phyloP scores from a whole-genome alignment of 2,329 filamentous ascomycete species.

The Beauveria sp. region DNA sequence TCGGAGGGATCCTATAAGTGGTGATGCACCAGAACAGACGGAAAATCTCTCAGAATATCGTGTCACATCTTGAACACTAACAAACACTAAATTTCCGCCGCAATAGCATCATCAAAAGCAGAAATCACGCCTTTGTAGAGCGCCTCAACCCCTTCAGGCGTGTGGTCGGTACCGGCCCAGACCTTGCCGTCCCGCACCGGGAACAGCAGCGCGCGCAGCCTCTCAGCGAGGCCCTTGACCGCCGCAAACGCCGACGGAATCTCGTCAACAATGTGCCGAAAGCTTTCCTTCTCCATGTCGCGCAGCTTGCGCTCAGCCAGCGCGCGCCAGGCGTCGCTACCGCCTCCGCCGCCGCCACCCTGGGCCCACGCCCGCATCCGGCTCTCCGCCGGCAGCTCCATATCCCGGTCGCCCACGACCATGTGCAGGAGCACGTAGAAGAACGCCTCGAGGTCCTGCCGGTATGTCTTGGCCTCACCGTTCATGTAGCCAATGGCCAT shows the following conservation, averaged over 20 bases:
- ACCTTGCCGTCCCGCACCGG: not conserved
- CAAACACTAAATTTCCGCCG: not conserved
- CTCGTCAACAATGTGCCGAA: not conserved
- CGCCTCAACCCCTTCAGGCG: constrained; percentile 17
- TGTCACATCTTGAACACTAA: too few species aligned
- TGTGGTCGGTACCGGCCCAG: constrained; percentile 26
- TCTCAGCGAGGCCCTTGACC: not conserved
- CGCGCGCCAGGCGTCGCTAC: not conserved
- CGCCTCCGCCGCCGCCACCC: not conserved
- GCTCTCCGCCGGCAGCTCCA: not conserved
- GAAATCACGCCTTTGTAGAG: not conserved
- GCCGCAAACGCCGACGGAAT: not conserved
- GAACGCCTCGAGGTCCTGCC: constrained; percentile 23
- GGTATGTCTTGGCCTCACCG: constrained; percentile 14
- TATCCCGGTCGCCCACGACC: constrained; percentile 6
- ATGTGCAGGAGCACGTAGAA: constrained; percentile 18
- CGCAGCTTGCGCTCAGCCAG: not conserved
- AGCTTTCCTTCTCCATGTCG: not conserved
- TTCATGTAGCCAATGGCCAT: constrained; percentile 20
- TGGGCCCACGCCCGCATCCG: not conserved
- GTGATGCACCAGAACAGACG: too few species aligned
- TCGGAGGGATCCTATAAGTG: too few species aligned
- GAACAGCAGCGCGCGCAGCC: not conserved
- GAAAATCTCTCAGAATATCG: too few species aligned
- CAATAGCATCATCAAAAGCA: not conserved